Conservation (phyloP, 2,329 filamentous ascomycete species). For the Penicillium sp. region DNA sequence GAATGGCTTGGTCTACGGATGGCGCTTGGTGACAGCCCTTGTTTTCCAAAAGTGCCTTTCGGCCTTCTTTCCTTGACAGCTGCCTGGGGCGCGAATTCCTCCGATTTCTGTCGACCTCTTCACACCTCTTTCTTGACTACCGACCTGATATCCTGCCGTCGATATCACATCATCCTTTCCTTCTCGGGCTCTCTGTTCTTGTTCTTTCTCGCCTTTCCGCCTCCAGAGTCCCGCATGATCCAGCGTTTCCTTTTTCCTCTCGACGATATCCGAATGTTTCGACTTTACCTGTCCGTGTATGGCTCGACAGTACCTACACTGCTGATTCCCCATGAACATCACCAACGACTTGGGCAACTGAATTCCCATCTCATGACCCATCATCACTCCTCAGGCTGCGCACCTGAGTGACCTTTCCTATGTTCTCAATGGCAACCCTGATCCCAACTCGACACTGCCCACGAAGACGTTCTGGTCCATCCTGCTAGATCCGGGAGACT, state of each 20-base stretch:
- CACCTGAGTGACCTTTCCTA: constrained; percentile 15
- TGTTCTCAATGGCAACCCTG: constrained; percentile 14
- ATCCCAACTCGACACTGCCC: constrained; percentile 2
- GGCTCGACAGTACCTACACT: constrained; percentile 16
- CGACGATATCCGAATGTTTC: constrained; percentile 15
- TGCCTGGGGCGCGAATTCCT: constrained; percentile 12
- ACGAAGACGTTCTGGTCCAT: constrained; percentile 6
- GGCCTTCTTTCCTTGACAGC: background rate
- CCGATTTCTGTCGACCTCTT: constrained; percentile 1
- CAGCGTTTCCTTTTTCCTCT: constrained; percentile 14
- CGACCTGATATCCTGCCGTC: constrained; percentile 15
- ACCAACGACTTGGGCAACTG: constrained; percentile 17
- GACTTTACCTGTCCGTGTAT: constrained; percentile 2
- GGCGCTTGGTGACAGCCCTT: no score
- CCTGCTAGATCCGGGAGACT: background rate
- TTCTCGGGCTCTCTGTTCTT: constrained; percentile 13
- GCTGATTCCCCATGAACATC: constrained; percentile 26
- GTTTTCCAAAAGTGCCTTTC: no score
- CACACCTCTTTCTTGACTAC: constrained; percentile 3
- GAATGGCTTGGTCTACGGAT: background rate
- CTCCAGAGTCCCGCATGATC: constrained; percentile 15
- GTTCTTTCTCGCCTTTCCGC: background rate
- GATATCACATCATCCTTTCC: constrained; percentile 24
- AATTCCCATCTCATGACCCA: constrained; percentile 13
- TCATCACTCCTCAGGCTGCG: background rate